Evolutionary conservation across 75 land plant genomes (phyloP).

Genomic region (Gnetum montanum): DNA sequence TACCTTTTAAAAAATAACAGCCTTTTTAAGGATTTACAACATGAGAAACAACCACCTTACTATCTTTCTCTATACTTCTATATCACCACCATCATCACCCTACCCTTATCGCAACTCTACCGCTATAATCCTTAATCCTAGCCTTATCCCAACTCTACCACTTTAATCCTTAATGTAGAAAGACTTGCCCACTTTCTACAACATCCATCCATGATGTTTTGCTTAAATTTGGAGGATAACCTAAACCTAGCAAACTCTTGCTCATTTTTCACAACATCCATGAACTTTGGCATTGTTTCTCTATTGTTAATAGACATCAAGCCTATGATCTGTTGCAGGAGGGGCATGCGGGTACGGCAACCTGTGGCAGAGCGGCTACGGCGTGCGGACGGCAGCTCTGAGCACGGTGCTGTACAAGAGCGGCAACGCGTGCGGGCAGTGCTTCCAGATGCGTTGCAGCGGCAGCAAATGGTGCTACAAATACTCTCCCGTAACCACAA

Average conservation of each 20-base stretch:
- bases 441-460: not conserved
- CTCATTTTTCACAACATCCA: not conserved
- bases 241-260: not conserved
- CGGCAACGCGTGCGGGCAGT: not conserved
- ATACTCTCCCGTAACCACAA: not conserved
- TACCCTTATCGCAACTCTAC: no score
- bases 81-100: no score
- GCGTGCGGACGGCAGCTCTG: not conserved
- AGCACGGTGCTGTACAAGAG: not conserved
- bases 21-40: no score
- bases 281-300: not conserved
- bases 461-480: conserved; percentile 20
- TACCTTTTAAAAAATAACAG: no score
- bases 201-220: no score
- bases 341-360: not conserved
- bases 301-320: not conserved
- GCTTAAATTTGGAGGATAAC: not conserved
- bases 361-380: not conserved
- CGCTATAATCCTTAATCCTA: no score
- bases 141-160: no score
- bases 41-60: no score
- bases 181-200: no score
- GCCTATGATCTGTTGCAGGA: not conserved
- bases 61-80: no score
- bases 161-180: no score